Evolutionary conservation across 768 basidiomycete species (phyloP).

Genomic region (Wakefieldia striispora): DNA sequence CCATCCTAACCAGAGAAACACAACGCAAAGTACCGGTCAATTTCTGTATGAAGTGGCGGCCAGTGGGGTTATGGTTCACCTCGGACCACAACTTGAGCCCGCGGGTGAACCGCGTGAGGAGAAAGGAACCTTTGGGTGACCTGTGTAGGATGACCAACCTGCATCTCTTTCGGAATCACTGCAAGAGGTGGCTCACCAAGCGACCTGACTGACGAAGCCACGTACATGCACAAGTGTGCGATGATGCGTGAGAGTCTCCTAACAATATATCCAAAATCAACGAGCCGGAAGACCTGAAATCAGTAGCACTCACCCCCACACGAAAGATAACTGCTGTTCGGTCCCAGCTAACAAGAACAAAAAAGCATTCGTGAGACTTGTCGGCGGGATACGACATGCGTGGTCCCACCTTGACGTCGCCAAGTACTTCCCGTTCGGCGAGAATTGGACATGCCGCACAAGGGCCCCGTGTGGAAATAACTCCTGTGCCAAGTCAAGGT

Average conservation of each 20-base stretch:
- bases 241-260: slow-evolving; percentile 43
- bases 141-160: slow-evolving; percentile 17
- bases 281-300: background rate
- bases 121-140: slow-evolving; percentile 45
- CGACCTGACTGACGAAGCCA: slow-evolving; percentile 54
- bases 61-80: slow-evolving; percentile 21
- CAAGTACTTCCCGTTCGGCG: slow-evolving; percentile 51
- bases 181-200: slow-evolving; percentile 36
- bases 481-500: slow-evolving; percentile 37
- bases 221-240: slow-evolving; percentile 48
- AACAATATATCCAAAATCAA: background rate
- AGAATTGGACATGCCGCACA: slow-evolving; percentile 55
- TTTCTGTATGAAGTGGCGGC: too few relatives aligned
- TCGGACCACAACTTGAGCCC: slow-evolving; percentile 53
- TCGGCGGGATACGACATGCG: background rate
- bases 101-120: slow-evolving; percentile 48
- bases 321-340: slow-evolving; percentile 47
- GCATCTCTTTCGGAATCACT: background rate
- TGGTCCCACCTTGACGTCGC: slow-evolving; percentile 49
- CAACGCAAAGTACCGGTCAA: background rate
- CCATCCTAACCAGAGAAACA: slow-evolving; percentile 37
- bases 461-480: slow-evolving; percentile 44
- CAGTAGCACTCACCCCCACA: slow-evolving; percentile 36
- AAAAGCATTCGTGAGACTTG: background rate
- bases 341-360: slow-evolving; percentile 40